Base-by-base conservation (phyloP, 257 asterid species). In the Penstemon eatonii region DNA sequence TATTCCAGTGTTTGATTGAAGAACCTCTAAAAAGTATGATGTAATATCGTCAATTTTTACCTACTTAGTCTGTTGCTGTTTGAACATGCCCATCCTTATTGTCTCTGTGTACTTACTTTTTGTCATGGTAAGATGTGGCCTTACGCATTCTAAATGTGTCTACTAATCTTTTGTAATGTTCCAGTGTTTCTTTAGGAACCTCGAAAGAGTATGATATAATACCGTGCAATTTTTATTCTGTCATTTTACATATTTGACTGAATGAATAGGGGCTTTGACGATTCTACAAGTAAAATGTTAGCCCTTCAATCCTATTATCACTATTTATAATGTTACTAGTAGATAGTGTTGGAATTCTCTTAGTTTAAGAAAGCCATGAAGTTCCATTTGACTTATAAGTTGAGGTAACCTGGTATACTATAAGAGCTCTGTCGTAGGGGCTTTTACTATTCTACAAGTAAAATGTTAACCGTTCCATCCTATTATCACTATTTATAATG, bases 311-410 rank as follows among this genome's bases (percentile, higher is more conserved):
- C 8, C 5, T 39, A 8, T 41, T 40, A 19, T 60, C 63, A n/a
- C 51, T 13, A 6, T 7, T 39, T 70, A 33, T 52, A 44, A 47
- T 69, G 62, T n/a, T 57, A 46, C 67, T 50, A 40, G 19, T 68
- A 37, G 56, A 57, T 63, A 56, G 15, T 41, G 6, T 43, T 63
- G 53, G 33, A n/a, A 63, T 8, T 33, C n/a, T 15, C 25, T 40
- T 63, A 33, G 39, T 69, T 65, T 46, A 50, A 51, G 68, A 76
- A 70, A 53, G 25, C 46, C 57, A 75, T 58, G 50, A 19, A 68
- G 61, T 46, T 51, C 13, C 9, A 13, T 7, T 56, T 60, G 60
- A 33, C 46, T 60, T 67, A 67, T 25, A 49, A 19, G 19, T 25
- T 25, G 33, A 25, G 33, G 33, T 25, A 25, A 25, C 33, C 33